Percentiles rank a stretch among this genome's conserved stretches.
Evolutionary conservation across 2,329 filamentous ascomycete species (phyloP).

Genomic region (Trichoderma breve): DNA sequence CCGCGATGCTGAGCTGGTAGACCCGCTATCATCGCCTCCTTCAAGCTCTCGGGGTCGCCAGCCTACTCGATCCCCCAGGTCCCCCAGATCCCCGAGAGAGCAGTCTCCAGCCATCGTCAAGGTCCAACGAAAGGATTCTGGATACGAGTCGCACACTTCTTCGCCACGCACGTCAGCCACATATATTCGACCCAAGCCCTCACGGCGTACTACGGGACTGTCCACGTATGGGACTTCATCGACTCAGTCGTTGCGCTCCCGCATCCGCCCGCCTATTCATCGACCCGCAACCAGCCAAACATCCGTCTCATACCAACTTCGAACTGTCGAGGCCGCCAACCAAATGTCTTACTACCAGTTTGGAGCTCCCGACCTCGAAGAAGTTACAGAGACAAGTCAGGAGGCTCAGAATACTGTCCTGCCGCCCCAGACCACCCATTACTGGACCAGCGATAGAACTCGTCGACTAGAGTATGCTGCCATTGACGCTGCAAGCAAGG

Average conservation of each 20-base stretch:
- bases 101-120: conserved; percentile 36
- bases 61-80: conserved; percentile 24
- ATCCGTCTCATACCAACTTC: conserved; percentile 25
- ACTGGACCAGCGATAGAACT: conserved; percentile 65
- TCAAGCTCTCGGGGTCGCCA: conserved; percentile 27
- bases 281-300: conserved; percentile 36
- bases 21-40: conserved; percentile 36
- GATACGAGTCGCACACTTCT: conserved; percentile 52
- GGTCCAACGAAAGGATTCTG: conserved; percentile 58
- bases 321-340: conserved; percentile 35
- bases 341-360: conserved; percentile 50
- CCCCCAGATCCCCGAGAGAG: conserved; percentile 26
- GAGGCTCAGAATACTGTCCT: conserved; percentile 32
- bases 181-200: conserved; percentile 31
- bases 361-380: conserved; percentile 42
- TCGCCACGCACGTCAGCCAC: conserved; percentile 40
- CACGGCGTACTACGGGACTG: conserved; percentile 36
- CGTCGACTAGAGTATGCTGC: conserved; percentile 64
- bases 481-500: conserved; percentile 60
- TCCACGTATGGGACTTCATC: conserved; percentile 28
- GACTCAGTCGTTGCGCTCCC: conserved; percentile 31
- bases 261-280: conserved; percentile 42
- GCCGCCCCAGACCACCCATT: conserved; percentile 59
- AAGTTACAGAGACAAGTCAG: conserved; percentile 28
- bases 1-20: conserved; percentile 48